Evolutionary conservation across 306 rosid genomes (phyloP).

Genomic region (Pterocarpus macrocarpus): DNA sequence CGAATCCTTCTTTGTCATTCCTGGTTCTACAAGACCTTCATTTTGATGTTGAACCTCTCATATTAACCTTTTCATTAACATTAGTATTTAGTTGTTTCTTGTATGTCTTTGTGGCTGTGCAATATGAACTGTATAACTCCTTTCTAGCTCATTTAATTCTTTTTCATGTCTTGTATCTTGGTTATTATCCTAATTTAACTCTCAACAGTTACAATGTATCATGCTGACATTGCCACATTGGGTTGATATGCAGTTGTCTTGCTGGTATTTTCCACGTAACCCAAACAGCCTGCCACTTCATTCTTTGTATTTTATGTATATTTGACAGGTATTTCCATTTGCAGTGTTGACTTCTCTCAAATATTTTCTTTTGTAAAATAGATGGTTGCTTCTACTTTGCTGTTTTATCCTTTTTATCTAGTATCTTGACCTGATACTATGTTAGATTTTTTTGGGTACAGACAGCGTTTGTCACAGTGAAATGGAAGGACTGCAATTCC

Average conservation of each 20-base stretch:
- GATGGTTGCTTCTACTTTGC: slow-evolving; percentile 33
- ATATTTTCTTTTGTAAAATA: background rate
- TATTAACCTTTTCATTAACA: slow-evolving; percentile 18
- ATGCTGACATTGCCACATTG: no score
- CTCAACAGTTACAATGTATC: slow-evolving; percentile 6
- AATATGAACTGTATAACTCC: slow-evolving; percentile 16
- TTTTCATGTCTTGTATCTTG: slow-evolving; percentile 22
- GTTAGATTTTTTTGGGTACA: background rate
- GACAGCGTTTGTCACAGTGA: slow-evolving; percentile 39
- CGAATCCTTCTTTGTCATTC: slow-evolving; percentile 26
- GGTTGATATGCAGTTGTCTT: no score
- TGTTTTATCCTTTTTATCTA: slow-evolving; percentile 20
- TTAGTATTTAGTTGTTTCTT: background rate
- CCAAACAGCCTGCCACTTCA: slow-evolving; percentile 8
- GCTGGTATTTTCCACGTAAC: background rate
- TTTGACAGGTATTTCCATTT: background rate
- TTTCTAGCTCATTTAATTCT: slow-evolving; percentile 24
- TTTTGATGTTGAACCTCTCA: slow-evolving; percentile 7
- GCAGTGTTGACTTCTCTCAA: background rate
- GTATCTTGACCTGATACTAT: no score
- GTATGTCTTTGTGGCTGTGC: slow-evolving; percentile 7
- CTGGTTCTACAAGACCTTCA: slow-evolving; percentile 21
- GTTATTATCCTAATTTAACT: slow-evolving; percentile 23
- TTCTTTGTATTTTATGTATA: background rate
- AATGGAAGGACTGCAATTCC: slow-evolving; percentile 31